Base-by-base conservation (phyloP, 345 rosid genomes). In the Eucalyptus sp. region DNA sequence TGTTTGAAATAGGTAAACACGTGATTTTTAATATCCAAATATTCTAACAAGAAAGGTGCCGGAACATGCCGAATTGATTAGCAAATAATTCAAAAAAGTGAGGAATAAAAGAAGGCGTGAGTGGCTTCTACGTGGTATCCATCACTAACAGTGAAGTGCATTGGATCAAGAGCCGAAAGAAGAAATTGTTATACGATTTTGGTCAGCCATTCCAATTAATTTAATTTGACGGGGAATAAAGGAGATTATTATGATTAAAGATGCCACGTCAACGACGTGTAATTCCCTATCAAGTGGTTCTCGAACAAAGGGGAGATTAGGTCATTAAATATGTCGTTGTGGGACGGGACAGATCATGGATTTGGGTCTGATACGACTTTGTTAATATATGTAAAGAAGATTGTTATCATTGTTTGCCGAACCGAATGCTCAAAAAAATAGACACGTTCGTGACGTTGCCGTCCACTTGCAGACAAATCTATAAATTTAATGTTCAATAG, bases 1-100 rank as follows among this genome's bases (percentile, higher is more conserved):
- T 17, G 0, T 9, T 17, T 6, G 3, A 15, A 18, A 71, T 17
- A 33, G 44, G 5, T 71, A 10, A 17, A 10, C 1, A 20, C 0
- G 9, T 76, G 25, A 1, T 71, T 56, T 56, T 76, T 76, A 18
- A 37, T 37, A 20, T 37, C 14, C 24, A 20, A 10, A 37, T 37
- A 76, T 76, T 76, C 4, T 3, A 10, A 76, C 2, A 2, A 37
- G 27, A 37, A 20, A 76, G 7, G 46, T 10, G 81, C 1, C 13
- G 46, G 4, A 5, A 10, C 7, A 24, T 18, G 8, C 27, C 27
- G 12, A 10, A 76, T 76, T 6, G 83, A 37, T 76, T 10, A 20
- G 13, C 8, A 18, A 37, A 76, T 18, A 11, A 76, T 76, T 76
- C 48, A 6, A 37, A 11, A 18, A 37, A 6, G 14, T 1, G 48